Conservation (phyloP, 2,329 filamentous ascomycete genomes). For the Hymenotorrendiella dingleyae region DNA sequence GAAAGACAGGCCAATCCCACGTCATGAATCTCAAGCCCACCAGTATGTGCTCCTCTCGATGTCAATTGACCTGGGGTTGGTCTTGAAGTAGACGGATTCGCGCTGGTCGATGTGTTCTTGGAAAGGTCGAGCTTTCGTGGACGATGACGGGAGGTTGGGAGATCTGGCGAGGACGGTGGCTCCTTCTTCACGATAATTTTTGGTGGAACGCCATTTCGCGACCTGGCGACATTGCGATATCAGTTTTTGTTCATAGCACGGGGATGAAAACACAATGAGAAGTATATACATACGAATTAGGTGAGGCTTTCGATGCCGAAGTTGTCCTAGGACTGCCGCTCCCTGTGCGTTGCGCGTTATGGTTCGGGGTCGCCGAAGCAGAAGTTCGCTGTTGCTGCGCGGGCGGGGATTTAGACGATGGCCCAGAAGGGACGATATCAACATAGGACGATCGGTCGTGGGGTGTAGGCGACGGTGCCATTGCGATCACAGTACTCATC, state of each 20-base stretch:
- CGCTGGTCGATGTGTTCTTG: constrained; percentile 49
- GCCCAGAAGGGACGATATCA: constrained; percentile 38
- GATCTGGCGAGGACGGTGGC: constrained; percentile 79
- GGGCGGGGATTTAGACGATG: constrained; percentile 27
- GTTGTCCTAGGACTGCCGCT: constrained; percentile 49
- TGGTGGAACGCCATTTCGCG: constrained; percentile 51
- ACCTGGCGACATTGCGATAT: constrained; percentile 33
- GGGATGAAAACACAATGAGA: constrained; percentile 7
- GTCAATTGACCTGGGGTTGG: constrained; percentile 65
- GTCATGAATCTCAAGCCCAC: constrained; percentile 76
- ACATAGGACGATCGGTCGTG: constrained; percentile 56
- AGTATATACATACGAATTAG: constrained; percentile 49
- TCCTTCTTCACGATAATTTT: constrained; percentile 97
- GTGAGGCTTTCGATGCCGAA: constrained; percentile 46
- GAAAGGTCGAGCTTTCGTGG: constrained; percentile 75
- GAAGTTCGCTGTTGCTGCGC: constrained; percentile 24
- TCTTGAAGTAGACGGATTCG: constrained; percentile 53
- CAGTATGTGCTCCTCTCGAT: constrained; percentile 56
- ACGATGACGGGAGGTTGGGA: constrained; percentile 66
- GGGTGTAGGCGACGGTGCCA: constrained; percentile 62
- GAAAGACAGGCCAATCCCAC: constrained; percentile 92
- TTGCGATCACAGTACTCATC: constrained; percentile 64
- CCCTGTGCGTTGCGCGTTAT: constrained; percentile 41
- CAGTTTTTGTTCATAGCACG: constrained; percentile 12
- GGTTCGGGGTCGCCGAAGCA: constrained; percentile 37